Evolutionary conservation across 2,329 filamentous ascomycete genomes (phyloP).

Genomic region (Graphilbum sp.): DNA sequence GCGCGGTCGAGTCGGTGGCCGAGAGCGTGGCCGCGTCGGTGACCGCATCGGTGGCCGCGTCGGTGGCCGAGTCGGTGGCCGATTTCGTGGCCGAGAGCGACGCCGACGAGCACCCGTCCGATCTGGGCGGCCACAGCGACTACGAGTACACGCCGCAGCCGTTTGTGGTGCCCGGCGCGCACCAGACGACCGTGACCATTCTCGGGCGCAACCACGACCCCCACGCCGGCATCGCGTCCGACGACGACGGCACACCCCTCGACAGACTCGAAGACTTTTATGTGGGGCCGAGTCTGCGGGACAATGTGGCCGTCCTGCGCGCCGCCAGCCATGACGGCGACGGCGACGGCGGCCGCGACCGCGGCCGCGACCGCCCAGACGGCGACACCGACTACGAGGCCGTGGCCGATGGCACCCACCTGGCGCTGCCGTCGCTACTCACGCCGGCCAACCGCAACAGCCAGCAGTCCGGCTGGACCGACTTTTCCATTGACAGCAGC

Average conservation of each 20-base stretch:
- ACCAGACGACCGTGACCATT: conserved; percentile 32
- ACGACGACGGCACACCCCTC: conserved; percentile 8
- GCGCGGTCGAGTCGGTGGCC: too few species aligned
- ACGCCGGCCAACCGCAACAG: conserved; percentile 30
- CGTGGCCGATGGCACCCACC: too few species aligned
- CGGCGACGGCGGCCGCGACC: not conserved
- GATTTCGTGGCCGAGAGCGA: not conserved
- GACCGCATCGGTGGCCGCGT: too few species aligned
- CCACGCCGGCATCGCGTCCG: conserved; percentile 7
- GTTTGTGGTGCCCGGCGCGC: conserved; percentile 19
- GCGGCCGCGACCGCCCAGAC: conserved; percentile 16
- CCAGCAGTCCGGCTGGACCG: conserved; percentile 43
- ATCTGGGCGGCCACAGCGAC: too few species aligned
- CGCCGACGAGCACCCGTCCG: too few species aligned
- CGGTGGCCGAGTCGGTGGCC: too few species aligned
- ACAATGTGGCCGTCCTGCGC: conserved; percentile 18
- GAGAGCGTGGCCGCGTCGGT: too few species aligned
- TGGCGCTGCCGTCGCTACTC: conserved; percentile 23
- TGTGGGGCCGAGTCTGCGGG: conserved; percentile 14
- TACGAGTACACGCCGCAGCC: conserved; percentile 10
- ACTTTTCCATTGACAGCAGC: conserved; percentile 41
- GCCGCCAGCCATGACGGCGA: not conserved
- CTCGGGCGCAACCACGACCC: conserved; percentile 26
- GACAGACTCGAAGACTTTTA: conserved; percentile 18
- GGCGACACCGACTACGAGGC: conserved; percentile 4